A percentile compares a stretch with the other conserved stretches of the same genome.
These are phyloP conservation scores for Agrocybe pediades DNA, from an alignment of 768 basidiomycete species.

Conservation along the genomic window DNA sequence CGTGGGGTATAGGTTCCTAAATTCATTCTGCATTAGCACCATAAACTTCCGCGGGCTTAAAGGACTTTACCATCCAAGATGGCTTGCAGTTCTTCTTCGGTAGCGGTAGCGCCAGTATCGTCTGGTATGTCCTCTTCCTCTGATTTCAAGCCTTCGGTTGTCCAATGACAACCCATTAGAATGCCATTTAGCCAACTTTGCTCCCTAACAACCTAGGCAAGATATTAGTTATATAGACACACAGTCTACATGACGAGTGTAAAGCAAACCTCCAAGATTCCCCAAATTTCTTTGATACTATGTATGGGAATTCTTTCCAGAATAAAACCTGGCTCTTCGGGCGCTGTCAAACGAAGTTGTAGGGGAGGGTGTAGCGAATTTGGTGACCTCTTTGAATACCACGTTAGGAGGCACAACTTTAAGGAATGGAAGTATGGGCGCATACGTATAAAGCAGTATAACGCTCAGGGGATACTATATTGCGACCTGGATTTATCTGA, in stretches of 20 bases:
- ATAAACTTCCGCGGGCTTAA: background rate
- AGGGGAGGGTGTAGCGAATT: slow-evolving; percentile 69
- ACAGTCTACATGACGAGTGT: background rate
- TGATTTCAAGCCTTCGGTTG: slow-evolving; percentile 45
- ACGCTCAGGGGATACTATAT: slow-evolving; percentile 52
- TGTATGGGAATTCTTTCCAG: slow-evolving; percentile 73
- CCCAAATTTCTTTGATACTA: slow-evolving; percentile 74
- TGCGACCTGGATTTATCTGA: slow-evolving; percentile 56
- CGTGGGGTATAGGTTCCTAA: slow-evolving; percentile 54
- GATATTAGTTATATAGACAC: background rate
- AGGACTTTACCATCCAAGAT: slow-evolving; percentile 69
- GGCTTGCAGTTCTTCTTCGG: slow-evolving; percentile 61
- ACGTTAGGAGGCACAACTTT: background rate
- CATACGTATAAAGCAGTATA: slow-evolving; percentile 72
- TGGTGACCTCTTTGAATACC: slow-evolving; percentile 55
- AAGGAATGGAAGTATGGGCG: slow-evolving; percentile 13
- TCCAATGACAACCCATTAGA: slow-evolving; percentile 64
- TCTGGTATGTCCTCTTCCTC: slow-evolving; percentile 28
- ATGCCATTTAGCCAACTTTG: slow-evolving; percentile 85
- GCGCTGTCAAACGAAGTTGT: slow-evolving; percentile 62
- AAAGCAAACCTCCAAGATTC: slow-evolving; percentile 63
- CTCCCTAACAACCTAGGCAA: slow-evolving; percentile 66
- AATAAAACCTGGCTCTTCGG: slow-evolving; percentile 76
- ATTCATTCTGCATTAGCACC: background rate
- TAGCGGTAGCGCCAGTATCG: slow-evolving; percentile 41